Base-by-base conservation (phyloP, 2,329 filamentous ascomycete genomes). In the Byssothecium circinans region DNA sequence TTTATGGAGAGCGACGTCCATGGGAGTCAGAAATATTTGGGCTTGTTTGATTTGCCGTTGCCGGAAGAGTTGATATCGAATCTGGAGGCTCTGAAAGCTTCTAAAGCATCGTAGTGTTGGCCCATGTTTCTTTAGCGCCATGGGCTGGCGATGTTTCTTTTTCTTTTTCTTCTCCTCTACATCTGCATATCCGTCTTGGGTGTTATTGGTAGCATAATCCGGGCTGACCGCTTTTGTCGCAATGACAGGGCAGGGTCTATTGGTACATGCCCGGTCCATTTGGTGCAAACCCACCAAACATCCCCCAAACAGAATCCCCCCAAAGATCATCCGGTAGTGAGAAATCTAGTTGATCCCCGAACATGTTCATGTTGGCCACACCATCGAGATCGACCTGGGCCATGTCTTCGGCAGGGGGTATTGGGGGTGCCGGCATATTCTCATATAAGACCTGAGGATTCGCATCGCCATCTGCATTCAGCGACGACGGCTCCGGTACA, bases 1-100 rank as follows among this genome's bases (percentile, higher is more conserved):
- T 61, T 53, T 33, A 57, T 57, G 52, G 58, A 61, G 47, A 53
- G 46, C 17, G 58, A 61, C 46, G 52, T 61, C 2, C 55, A 58
- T 42, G 58, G 49, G 18, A 49, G 47, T 8, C 57, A 61, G 39
- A 50, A 52, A 35, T 61, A 61, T 43, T 47, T 57, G 22, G 43
- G 40, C 4, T 49, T 60, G 29, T 36, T 54, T 43, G 50, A 56
- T 25, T 40, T 60, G 43, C 45, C 44, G 17, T 47, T 61, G 23
- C 45, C 53, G 8, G 38, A 50, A 7, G 27, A 22, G 5, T 50
- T 61, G 17, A 27, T 56, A 4, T 22, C 42, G 23, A 39, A 45
- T 22, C 44, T 46, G 44, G 25, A 42, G 17, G 42, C 22, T 20
- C 6, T 52, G 23, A 33, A 32, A 19, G 42, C 23, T 2, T 29